Percentiles rank a stretch among this genome's conserved stretches.
Conservation (phyloP, 306 rosid species). For the Myrica gale region DNA sequence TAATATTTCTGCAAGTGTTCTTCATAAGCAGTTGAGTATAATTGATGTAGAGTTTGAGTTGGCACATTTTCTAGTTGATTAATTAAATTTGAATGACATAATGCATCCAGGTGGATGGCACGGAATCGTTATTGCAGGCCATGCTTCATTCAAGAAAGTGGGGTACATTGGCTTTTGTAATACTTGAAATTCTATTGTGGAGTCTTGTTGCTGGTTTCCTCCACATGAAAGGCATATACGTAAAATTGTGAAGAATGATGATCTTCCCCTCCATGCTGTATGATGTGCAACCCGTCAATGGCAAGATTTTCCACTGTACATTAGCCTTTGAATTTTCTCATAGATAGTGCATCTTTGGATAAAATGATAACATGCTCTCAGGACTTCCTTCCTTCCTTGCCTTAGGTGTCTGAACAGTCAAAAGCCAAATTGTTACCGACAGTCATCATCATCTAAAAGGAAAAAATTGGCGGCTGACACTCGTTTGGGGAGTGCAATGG, state of each 20-base stretch:
- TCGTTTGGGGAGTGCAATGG: not conserved
- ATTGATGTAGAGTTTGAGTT: not conserved
- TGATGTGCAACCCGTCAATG: constrained; percentile 21
- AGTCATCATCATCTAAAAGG: no score
- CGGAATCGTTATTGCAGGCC: constrained; percentile 54
- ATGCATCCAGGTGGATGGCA: constrained; percentile 59
- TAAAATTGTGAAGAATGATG: constrained; percentile 37
- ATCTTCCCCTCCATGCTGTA: not conserved
- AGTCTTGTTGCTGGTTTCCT: constrained; percentile 54
- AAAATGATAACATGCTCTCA: not conserved
- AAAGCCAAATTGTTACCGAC: not conserved
- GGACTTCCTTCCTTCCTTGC: no score
- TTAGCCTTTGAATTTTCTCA: constrained; percentile 6
- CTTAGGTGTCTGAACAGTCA: constrained; percentile 9
- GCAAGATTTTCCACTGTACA: constrained; percentile 20
- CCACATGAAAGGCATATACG: constrained; percentile 56
- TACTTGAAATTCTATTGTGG: constrained; percentile 61
- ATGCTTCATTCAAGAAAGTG: constrained; percentile 57
- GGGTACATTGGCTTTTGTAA: constrained; percentile 67
- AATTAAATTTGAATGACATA: constrained; percentile 21
- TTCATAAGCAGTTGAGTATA: not conserved
- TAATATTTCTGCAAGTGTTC: not conserved
- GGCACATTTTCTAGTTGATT: constrained; percentile 22
- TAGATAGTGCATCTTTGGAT: not conserved
- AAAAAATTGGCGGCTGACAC: not conserved